Conservation (phyloP, 176 grass and related monocot species). For the Cymbopogon citratus region DNA sequence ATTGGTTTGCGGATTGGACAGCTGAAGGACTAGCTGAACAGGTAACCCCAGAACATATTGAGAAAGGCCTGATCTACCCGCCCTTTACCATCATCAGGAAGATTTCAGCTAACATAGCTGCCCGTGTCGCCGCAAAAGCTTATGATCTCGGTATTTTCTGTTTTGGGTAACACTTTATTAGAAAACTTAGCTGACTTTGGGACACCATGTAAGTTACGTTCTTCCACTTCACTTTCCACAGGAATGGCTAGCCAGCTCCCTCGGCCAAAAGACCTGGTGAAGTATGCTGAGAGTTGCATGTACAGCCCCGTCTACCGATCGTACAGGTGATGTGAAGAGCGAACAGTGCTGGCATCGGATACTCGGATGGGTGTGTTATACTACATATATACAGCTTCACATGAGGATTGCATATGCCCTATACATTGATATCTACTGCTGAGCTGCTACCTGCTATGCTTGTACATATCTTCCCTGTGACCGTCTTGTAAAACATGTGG, state of each 20-base stretch:
- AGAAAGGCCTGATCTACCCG: slow-evolving; percentile 78
- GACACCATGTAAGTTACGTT: not conserved
- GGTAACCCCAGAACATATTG: slow-evolving; percentile 65
- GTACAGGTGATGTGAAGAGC: slow-evolving; percentile 45
- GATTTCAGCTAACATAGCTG: slow-evolving; percentile 80
- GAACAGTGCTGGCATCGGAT: not conserved
- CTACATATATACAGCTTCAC: not conserved
- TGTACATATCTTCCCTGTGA: not conserved
- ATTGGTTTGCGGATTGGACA: slow-evolving; percentile 24
- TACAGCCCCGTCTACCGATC: slow-evolving; percentile 75
- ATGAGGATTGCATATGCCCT: not conserved
- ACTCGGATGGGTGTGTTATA: not conserved
- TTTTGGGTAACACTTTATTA: not conserved
- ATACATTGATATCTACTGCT: not conserved
- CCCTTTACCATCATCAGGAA: slow-evolving; percentile 79
- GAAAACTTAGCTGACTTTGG: not conserved
- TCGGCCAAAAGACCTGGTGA: slow-evolving; percentile 57
- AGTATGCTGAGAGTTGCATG: slow-evolving; percentile 84
- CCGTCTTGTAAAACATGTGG: not conserved
- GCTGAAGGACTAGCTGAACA: slow-evolving; percentile 70
- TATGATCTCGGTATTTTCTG: slow-evolving; percentile 69
- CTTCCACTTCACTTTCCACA: slow-evolving; percentile 22
- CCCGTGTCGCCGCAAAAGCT: slow-evolving; percentile 59
- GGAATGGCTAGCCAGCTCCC: slow-evolving; percentile 78
- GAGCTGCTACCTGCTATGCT: not conserved